Evolutionary conservation across 176 grass and related monocot genomes (phyloP).

Genomic region (Microstegium vimineum): DNA sequence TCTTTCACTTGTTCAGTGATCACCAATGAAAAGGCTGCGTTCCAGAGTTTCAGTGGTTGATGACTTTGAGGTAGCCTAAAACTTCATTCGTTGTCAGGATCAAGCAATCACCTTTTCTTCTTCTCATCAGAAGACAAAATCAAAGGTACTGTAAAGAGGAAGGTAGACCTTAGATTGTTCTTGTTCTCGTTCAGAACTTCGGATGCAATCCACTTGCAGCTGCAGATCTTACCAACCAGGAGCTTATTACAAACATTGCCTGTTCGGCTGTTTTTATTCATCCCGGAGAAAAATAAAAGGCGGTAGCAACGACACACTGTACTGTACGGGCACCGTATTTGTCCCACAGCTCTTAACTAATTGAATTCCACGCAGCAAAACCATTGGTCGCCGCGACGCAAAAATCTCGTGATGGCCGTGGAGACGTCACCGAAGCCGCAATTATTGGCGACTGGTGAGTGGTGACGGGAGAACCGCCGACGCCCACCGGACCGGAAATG

Average conservation of each 20-base stretch:
- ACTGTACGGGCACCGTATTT: background rate
- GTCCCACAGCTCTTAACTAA: background rate
- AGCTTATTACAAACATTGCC: background rate
- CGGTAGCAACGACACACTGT: background rate
- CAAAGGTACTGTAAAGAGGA: background rate
- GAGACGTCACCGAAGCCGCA: slow-evolving; percentile 13
- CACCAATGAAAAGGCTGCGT: background rate
- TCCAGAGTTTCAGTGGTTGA: background rate
- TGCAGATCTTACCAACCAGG: slow-evolving; percentile 4
- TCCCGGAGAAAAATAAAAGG: background rate
- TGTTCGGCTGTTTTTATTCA: background rate
- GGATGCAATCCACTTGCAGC: background rate
- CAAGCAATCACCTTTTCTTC: background rate
- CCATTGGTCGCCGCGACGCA: background rate
- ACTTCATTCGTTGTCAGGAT: background rate
- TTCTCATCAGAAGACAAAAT: background rate
- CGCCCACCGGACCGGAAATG: background rate
- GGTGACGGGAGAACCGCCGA: slow-evolving; percentile 25
- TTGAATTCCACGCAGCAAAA: background rate
- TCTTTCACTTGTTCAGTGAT: background rate
- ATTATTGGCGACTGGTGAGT: slow-evolving; percentile 11
- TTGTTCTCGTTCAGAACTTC: background rate
- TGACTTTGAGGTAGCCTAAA: slow-evolving; percentile 7
- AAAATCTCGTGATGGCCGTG: background rate
- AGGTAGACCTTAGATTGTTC: background rate